A percentile compares a stretch with the other conserved stretches of the same genome.
Evolutionary conservation across 1,284 basidiomycete genomes (phyloP).

Genomic region (Inonotus hispidus): DNA sequence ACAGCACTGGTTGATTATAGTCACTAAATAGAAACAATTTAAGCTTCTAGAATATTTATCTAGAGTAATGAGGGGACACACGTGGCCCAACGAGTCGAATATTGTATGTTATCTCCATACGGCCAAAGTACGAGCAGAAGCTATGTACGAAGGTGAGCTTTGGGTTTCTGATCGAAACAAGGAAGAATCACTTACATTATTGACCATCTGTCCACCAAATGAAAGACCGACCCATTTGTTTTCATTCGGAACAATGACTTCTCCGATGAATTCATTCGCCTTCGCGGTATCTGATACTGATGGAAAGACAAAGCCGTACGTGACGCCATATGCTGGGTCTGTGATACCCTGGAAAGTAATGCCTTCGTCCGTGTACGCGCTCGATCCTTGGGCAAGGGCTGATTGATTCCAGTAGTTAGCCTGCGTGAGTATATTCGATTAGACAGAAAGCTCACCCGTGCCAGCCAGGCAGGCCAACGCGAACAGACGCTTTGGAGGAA

Average conservation of each 20-base stretch:
- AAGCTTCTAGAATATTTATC: not conserved
- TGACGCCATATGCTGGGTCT: constrained; percentile 44
- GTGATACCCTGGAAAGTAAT: constrained; percentile 49
- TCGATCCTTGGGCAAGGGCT: constrained; percentile 14
- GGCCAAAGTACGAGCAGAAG: constrained; percentile 56
- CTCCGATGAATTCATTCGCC: constrained; percentile 53
- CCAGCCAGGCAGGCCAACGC: constrained; percentile 12
- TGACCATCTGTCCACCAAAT: constrained; percentile 49
- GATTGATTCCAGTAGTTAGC: not conserved
- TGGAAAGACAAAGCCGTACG: constrained; percentile 50
- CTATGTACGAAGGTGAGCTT: not conserved
- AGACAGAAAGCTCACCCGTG: constrained; percentile 9
- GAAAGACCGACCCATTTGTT: constrained; percentile 50
- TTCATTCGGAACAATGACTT: constrained; percentile 50
- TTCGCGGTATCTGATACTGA: constrained; percentile 35
- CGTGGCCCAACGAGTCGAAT: constrained; percentile 47
- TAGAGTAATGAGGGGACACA: constrained; percentile 22
- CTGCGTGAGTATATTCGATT: not conserved
- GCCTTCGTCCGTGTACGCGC: constrained; percentile 28
- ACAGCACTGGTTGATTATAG: constrained; percentile 40
- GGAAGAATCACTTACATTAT: constrained; percentile 28
- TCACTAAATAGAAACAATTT: constrained; percentile 27
- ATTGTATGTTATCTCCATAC: constrained; percentile 45
- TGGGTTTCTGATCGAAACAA: not conserved
- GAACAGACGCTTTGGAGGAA: constrained; percentile 5